Percentiles rank a stretch among this genome's conserved stretches.
These are phyloP conservation scores for Kodamaea sp. DNA, from an alignment of 1,139 yeast genomes.

Conservation along the genomic window DNA sequence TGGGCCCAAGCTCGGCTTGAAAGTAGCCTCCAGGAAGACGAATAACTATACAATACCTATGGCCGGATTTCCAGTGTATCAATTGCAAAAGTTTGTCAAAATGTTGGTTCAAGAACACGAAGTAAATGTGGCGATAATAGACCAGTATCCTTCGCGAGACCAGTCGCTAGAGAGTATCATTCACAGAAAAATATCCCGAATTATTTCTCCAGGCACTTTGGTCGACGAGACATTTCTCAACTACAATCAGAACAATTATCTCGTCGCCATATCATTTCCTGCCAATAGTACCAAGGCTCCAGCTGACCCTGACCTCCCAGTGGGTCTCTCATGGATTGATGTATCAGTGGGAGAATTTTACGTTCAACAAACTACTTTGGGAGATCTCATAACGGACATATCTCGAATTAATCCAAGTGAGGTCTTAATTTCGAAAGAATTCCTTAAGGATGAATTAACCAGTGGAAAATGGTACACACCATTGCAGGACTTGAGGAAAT, in stretches of 20 bases:
- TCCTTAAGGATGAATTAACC: conserved; percentile 32
- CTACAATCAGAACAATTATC: conserved; percentile 67
- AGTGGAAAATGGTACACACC: conserved; percentile 59
- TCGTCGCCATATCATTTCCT: conserved; percentile 66
- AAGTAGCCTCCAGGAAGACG: conserved; percentile 43
- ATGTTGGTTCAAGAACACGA: conserved; percentile 69
- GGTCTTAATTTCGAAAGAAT: conserved; percentile 49
- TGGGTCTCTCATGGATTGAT: conserved; percentile 90
- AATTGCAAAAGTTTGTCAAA: conserved; percentile 71
- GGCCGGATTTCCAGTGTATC: conserved; percentile 87
- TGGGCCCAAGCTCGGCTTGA: conserved; percentile 70
- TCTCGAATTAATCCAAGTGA: conserved; percentile 71
- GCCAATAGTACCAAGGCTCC: conserved; percentile 42
- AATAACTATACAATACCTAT: conserved; percentile 61
- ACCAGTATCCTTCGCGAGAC: conserved; percentile 51
- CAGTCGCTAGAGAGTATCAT: conserved; percentile 36
- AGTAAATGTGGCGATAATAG: conserved; percentile 76
- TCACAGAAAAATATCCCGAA: conserved; percentile 71
- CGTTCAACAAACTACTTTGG: conserved; percentile 61
- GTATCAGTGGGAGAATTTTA: conserved; percentile 78
- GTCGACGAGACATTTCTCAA: conserved; percentile 85
- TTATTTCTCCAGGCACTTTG: conserved; percentile 91
- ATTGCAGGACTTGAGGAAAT: conserved; percentile 59
- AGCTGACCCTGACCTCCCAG: conserved; percentile 46
- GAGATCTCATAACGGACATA: conserved; percentile 58